phyloP scores from a whole-genome alignment of 805 yeast genomes.

The Zygosaccharomyces siamensis region DNA sequence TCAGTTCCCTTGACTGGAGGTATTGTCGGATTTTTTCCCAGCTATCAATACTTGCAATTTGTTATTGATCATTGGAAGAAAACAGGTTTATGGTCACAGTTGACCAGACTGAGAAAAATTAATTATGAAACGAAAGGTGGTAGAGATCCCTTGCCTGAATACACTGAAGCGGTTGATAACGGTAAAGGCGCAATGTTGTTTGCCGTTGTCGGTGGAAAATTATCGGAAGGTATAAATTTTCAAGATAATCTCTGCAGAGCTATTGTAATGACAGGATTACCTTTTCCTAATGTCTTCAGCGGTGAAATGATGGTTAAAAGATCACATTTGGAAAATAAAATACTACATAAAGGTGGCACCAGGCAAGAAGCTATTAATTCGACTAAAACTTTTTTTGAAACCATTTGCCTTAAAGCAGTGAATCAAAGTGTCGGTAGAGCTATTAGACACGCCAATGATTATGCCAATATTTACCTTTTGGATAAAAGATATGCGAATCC shows the following conservation, averaged over 20 bases:
- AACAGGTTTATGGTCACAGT: constrained; percentile 28
- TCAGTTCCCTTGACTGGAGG: constrained; percentile 59
- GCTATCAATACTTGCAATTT: constrained; percentile 65
- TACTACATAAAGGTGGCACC: constrained; percentile 46
- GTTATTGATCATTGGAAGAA: constrained; percentile 51
- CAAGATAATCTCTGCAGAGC: constrained; percentile 84
- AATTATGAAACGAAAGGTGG: constrained; percentile 55
- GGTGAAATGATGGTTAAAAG: constrained; percentile 76
- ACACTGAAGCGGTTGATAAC: constrained; percentile 39
- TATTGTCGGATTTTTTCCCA: constrained; percentile 76
- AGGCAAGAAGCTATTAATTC: constrained; percentile 42
- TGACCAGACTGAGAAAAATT: constrained; percentile 42
- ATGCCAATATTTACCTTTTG: constrained; percentile 65
- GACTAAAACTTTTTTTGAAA: constrained; percentile 63
- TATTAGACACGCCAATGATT: constrained; percentile 77
- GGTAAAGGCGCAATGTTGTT: constrained; percentile 60
- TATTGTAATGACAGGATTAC: constrained; percentile 80
- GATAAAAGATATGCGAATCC: constrained; percentile 55
- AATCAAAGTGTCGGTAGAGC: constrained; percentile 93
- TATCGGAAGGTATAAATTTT: constrained; percentile 92
- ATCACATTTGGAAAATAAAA: constrained; percentile 52
- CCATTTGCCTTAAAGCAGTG: constrained; percentile 83
- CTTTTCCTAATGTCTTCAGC: constrained; percentile 79
- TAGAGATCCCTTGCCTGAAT: constrained; percentile 46
- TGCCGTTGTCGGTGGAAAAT: constrained; percentile 87